A percentile compares a stretch with the other conserved stretches of the same genome.
Conservation (phyloP, 2,329 filamentous ascomycete species). For the Colletotrichum graminicola region DNA sequence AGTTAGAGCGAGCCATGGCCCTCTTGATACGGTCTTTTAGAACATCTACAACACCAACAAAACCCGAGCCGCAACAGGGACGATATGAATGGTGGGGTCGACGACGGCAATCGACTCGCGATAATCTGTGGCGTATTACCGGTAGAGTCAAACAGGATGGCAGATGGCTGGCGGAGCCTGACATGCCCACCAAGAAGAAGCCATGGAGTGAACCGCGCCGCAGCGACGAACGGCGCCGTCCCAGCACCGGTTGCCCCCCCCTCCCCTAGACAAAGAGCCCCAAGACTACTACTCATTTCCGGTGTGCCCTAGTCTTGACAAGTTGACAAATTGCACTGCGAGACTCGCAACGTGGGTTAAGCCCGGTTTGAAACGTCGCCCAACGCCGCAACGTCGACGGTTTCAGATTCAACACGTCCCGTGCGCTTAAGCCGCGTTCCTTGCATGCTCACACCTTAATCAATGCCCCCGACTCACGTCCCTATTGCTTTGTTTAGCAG, state of each 20-base stretch:
- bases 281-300: not conserved
- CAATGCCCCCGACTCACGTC: slow-evolving; percentile 34
- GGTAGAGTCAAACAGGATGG: not conserved
- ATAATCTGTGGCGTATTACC: not conserved
- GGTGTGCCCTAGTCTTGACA: not conserved
- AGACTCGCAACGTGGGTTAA: slow-evolving; percentile 36
- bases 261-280: slow-evolving; percentile 1
- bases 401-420: slow-evolving; percentile 41
- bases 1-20: slow-evolving; percentile 31
- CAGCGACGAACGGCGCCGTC: slow-evolving; percentile 30
- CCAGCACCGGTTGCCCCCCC: slow-evolving; percentile 20
- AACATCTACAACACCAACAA: slow-evolving; percentile 19
- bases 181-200: not conserved
- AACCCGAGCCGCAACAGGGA: slow-evolving; percentile 39
- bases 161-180: not conserved
- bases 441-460: slow-evolving; percentile 41
- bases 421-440: slow-evolving; percentile 41
- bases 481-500: slow-evolving; percentile 40
- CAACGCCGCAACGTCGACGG: slow-evolving; percentile 41
- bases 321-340: slow-evolving; percentile 36
- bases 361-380: slow-evolving; percentile 41
- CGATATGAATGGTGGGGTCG: not conserved
- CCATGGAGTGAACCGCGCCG: slow-evolving; percentile 28
- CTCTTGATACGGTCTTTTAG: slow-evolving; percentile 23
- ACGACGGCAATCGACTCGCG: not conserved